Base-by-base conservation (phyloP, 495 filamentous ascomycete genomes). In the Annulohypoxylon bovei region DNA sequence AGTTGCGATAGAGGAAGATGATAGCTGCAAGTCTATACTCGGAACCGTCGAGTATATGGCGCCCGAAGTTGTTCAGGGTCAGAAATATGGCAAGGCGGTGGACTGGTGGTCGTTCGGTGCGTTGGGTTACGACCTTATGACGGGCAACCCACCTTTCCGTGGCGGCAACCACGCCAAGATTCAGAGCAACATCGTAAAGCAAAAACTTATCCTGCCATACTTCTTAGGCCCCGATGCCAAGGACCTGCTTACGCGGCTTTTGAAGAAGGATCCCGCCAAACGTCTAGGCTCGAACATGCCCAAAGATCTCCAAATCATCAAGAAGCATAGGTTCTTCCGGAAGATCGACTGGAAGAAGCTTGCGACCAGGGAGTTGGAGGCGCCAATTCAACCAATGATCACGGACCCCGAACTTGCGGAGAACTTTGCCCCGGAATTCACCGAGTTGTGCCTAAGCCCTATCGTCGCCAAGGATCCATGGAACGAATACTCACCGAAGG, bases 31-130 rank as follows among this genome's bases (percentile, higher is more conserved):
- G 76, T 96, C 93, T 39, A 86, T 93, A 68, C 90, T 97, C 11
- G 95, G 95, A 64, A 99, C 95, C 1, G 88, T 97, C 69, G 95
- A 98, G 72, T 99, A 98, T 86, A 98, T 98, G 96, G 95, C 95
- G 0, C 95, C 95, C 3, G 95, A 99, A 81, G 91, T 99, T 37
- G 89, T 99, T 70, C 85, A 85, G 44, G 92, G 93, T 65, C 87
- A 91, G 66, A 88, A 88, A 70, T 99, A 99, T 78, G 94, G 93
- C 77, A 93, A 93, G 77, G 90, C 92, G 14, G 96, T 97, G 35
- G 95, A 99, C 82, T 99, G 94, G 94, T 99, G 95, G 95, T 96
- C 94, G 4, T 89, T 99, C 30, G 95, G 96, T 23, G 93, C 94
- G 18, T 83, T 99, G 35, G 93, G 92, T 47, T 95, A 88, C 77